Percentiles rank a stretch among this genome's conserved stretches.
These are phyloP conservation scores for Penicillium janthinellum DNA, from an alignment of 2,329 filamentous ascomycete species.

Conservation along the genomic window DNA sequence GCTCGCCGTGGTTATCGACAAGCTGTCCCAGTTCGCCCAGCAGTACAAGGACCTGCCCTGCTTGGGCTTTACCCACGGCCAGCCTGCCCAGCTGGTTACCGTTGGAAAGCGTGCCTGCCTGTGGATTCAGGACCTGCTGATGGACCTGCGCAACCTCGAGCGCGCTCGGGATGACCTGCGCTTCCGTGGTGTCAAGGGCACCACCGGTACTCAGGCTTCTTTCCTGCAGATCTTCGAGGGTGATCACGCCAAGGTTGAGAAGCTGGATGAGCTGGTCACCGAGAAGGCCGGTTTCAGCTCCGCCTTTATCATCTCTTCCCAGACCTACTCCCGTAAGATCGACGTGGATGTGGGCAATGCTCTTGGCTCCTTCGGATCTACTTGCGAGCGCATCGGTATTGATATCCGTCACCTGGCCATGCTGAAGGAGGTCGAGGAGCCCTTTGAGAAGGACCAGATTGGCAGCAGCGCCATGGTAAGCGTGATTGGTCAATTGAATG, in stretches of 20 bases:
- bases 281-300: slow-evolving; percentile 66
- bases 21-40: slow-evolving; percentile 71
- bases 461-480: slow-evolving; percentile 62
- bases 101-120: slow-evolving; percentile 68
- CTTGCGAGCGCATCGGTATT: slow-evolving; percentile 71
- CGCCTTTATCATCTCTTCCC: slow-evolving; percentile 67
- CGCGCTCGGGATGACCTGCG: slow-evolving; percentile 66
- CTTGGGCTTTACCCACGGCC: slow-evolving; percentile 74
- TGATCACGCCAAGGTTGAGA: slow-evolving; percentile 62
- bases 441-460: slow-evolving; percentile 78
- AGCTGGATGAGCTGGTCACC: slow-evolving; percentile 64
- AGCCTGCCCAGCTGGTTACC: slow-evolving; percentile 61
- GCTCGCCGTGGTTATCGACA: slow-evolving; percentile 75
- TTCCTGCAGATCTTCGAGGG: slow-evolving; percentile 71
- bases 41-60: slow-evolving; percentile 73
- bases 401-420: slow-evolving; percentile 74
- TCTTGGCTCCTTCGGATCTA: slow-evolving; percentile 76
- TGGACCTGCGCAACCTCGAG: slow-evolving; percentile 76
- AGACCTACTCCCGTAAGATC: slow-evolving; percentile 79
- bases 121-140: slow-evolving; percentile 74
- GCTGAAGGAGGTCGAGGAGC: slow-evolving; percentile 84
- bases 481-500: neutral
- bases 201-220: slow-evolving; percentile 76
- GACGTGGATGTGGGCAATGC: slow-evolving; percentile 80
- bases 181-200: slow-evolving; percentile 75